These are phyloP conservation scores for Chalaropsis ovoidea DNA, from an alignment of 2,329 filamentous ascomycete species.

Conservation along the genomic window DNA sequence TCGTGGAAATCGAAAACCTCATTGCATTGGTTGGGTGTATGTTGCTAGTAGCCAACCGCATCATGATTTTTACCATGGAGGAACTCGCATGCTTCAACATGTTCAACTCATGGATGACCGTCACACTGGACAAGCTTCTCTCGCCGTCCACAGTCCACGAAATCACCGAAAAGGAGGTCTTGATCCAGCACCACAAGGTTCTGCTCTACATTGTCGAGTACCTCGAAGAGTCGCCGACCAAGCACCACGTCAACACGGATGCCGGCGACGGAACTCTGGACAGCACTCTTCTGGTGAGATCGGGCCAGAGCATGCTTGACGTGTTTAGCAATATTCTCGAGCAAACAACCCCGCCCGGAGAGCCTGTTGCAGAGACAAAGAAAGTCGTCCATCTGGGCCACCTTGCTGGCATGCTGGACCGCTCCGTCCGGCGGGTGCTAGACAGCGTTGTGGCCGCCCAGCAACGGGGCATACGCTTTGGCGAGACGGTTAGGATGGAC, in stretches of 20 bases:
- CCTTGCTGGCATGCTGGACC: constrained; percentile 48
- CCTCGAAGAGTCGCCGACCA: constrained; percentile 55
- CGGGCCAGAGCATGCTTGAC: constrained; percentile 6
- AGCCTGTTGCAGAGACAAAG: constrained; percentile 38
- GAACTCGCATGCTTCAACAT: constrained; percentile 67
- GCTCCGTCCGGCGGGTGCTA: constrained; percentile 53
- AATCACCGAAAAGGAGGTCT: constrained; percentile 63
- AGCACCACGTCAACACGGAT: constrained; percentile 46
- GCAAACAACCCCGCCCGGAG: constrained; percentile 38
- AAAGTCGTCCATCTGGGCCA: constrained; percentile 51
- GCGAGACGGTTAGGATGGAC: constrained; percentile 42
- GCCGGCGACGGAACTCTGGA: constrained; percentile 22
- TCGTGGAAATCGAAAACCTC: constrained; percentile 51
- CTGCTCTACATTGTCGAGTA: constrained; percentile 67
- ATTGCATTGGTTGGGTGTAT: constrained; percentile 65
- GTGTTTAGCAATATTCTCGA: constrained; percentile 18
- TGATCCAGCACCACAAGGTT: constrained; percentile 61
- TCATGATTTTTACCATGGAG: constrained; percentile 59
- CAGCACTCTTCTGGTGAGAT: constrained; percentile 38
- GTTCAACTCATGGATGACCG: constrained; percentile 75
- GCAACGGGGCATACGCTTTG: constrained; percentile 57
- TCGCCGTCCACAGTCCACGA: constrained; percentile 58
- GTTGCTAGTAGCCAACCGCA: constrained; percentile 62
- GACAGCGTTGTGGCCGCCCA: constrained; percentile 59
- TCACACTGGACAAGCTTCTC: constrained; percentile 69